These are phyloP conservation scores for Buddleja alternifolia DNA, from an alignment of 257 asterid genomes.

Conservation along the genomic window DNA sequence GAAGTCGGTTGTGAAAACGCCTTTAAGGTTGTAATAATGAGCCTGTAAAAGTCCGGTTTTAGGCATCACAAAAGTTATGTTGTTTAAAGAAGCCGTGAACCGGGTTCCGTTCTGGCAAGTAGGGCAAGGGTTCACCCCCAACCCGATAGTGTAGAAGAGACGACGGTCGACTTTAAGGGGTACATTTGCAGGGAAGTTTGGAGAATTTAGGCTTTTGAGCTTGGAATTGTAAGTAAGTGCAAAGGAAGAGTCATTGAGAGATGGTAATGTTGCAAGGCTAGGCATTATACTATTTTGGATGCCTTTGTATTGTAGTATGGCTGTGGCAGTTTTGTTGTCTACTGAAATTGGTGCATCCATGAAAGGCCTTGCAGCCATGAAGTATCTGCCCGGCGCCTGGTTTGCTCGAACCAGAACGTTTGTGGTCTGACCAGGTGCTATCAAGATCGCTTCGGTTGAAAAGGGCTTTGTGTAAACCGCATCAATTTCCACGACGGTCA, in stretches of 20 bases:
- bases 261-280: conserved; percentile 43
- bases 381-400: conserved; percentile 44
- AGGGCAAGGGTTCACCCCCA: conserved; percentile 53
- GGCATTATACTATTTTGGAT: conserved; percentile 40
- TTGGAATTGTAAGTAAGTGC: conserved; percentile 44
- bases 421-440: conserved; percentile 71
- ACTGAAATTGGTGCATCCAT: conserved; percentile 54
- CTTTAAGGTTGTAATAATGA: conserved; percentile 38
- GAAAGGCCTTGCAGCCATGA: conserved; percentile 61
- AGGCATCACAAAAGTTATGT: conserved; percentile 65
- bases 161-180: conserved; percentile 54
- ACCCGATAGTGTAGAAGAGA: conserved; percentile 60
- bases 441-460: conserved; percentile 44
- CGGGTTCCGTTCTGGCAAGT: conserved; percentile 48
- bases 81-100: conserved; percentile 57
- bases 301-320: conserved; percentile 52
- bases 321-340: conserved; percentile 64
- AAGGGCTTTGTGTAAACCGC: conserved; percentile 66
- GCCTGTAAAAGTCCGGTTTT: conserved; percentile 49
- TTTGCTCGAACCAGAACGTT: conserved; percentile 54
- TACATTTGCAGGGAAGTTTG: conserved; percentile 47
- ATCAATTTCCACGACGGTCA: conserved; percentile 65
- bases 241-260: conserved; percentile 41
- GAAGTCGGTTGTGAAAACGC: conserved; percentile 51
- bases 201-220: conserved; percentile 52